phyloP scores from a whole-genome alignment of 257 asterid genomes.

The Capsicum baccatum region DNA sequence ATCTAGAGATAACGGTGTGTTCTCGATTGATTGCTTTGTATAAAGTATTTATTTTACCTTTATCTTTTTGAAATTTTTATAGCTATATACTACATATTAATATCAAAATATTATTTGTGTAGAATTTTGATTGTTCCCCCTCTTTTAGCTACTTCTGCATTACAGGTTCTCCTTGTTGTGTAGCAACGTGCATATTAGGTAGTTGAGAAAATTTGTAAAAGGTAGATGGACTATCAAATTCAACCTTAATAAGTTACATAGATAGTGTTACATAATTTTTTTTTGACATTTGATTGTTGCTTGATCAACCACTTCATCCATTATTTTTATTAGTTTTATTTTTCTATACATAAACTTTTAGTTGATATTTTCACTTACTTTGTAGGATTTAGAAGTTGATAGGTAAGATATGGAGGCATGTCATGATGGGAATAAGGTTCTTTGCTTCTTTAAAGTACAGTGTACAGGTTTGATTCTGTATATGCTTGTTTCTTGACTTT shows the following conservation, averaged over 20 bases:
- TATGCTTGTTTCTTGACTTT: not conserved
- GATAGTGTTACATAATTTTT: not conserved
- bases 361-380: not conserved
- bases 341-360: not conserved
- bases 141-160: not conserved
- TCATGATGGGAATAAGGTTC: constrained; percentile 16
- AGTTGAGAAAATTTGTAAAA: not conserved
- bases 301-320: not conserved
- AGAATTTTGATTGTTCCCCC: not conserved
- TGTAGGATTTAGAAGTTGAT: not conserved
- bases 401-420: constrained; percentile 3
- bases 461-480: not conserved
- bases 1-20: not conserved
- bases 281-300: not conserved
- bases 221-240: not conserved
- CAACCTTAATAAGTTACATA: not conserved
- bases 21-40: not conserved
- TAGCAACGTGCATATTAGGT: not conserved
- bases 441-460: constrained; percentile 41
- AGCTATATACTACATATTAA: not conserved
- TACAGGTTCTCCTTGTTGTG: not conserved
- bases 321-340: not conserved
- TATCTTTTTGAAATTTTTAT: not conserved
- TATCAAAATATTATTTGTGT: not conserved
- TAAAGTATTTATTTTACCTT: not conserved